Evolutionary conservation across 805 yeast genomes (phyloP), one percentile per base, ranked within the genome.

Genomic region (Jamesozyma spencerorum): DNA sequence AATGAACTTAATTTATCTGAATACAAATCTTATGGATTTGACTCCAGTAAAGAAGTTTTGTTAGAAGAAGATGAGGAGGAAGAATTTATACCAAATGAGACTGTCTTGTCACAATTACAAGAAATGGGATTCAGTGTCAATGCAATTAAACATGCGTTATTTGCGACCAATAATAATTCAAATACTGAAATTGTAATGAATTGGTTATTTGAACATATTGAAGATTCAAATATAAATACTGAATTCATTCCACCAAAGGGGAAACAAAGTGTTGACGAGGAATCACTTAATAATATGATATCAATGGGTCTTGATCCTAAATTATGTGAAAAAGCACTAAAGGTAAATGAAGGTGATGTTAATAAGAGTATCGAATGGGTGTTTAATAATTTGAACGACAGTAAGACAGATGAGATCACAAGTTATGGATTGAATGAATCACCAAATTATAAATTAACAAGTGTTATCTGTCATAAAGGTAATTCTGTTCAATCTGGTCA

Each of bases 301-400:
- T 39, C 55, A 5, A 90, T 92, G 97, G 98, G 98, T 5, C 83
- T 92, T 52, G 54, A 77, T 4, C 58, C 60, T 1, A 68, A 73
- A 37, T 66, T 85, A 42, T 79, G 92, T n/a, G 70, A 62, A 37
- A 85, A 85, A 48, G 95, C 97, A 0, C 64, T 92, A 32, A 42
- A 71, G 15, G 47, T 80, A 38, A 79, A 72, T 49, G 62, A 65
- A 5, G 74, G 75, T 20, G 81, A 82, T 53, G 65, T 79, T 2
- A 88, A 84, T 50, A 74, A 75, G 1, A 83, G 97, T 3, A 82
- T 87, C 4, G 96, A 87, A 44, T 92, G 97, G 97, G 70, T 92
- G 5, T 92, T 92, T 55, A 64, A 65, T 18, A 74, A 90, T 54
- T 85, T 94, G 10, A 83, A 83, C 45, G 95, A 83, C 59, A 74